phyloP scores from a whole-genome alignment of 2,329 filamentous ascomycete species.

The Macroventuria anomochaeta region DNA sequence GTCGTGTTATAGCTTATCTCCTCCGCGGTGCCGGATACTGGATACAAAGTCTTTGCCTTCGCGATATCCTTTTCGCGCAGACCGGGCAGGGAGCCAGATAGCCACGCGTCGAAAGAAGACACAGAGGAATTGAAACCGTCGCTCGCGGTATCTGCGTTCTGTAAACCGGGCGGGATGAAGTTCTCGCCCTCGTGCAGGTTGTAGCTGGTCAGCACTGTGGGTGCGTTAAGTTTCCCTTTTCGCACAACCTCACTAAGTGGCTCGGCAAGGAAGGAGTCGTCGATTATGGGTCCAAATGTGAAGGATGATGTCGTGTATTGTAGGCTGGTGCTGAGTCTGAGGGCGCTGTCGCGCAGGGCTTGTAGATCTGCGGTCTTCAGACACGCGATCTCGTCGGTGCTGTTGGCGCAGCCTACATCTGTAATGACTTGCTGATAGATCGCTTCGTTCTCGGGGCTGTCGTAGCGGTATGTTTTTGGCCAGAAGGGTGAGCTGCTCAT shows the following conservation, averaged over 20 bases:
- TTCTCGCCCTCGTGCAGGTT: constrained; percentile 69
- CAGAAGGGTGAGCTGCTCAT: constrained; percentile 63
- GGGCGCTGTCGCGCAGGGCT: constrained; percentile 59
- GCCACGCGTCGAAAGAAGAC: constrained; percentile 60
- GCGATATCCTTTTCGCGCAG: constrained; percentile 52
- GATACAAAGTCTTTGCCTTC: constrained; percentile 57
- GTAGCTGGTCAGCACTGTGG: constrained; percentile 62
- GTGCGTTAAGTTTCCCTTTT: constrained; percentile 52
- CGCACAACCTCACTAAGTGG: constrained; percentile 55
- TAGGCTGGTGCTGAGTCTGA: constrained; percentile 57
- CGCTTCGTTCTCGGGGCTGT: constrained; percentile 58
- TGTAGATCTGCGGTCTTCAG: constrained; percentile 63
- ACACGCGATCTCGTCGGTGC: constrained; percentile 57
- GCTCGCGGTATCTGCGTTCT: constrained; percentile 37
- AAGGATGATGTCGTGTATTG: constrained; percentile 64
- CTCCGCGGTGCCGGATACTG: constrained; percentile 56
- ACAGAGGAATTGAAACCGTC: constrained; percentile 59
- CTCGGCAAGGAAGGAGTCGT: constrained; percentile 59
- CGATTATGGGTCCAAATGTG: constrained; percentile 67
- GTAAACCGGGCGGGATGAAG: constrained; percentile 62
- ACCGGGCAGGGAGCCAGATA: constrained; percentile 60
- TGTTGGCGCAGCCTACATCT: constrained; percentile 55
- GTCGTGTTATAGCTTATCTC: constrained; percentile 59
- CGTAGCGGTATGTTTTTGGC: constrained; percentile 64
- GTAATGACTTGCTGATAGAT: constrained; percentile 58